A percentile compares a stretch with the other conserved stretches of the same genome.
Conservation (phyloP, 2,329 filamentous ascomycete genomes). For the Calycina marina region DNA sequence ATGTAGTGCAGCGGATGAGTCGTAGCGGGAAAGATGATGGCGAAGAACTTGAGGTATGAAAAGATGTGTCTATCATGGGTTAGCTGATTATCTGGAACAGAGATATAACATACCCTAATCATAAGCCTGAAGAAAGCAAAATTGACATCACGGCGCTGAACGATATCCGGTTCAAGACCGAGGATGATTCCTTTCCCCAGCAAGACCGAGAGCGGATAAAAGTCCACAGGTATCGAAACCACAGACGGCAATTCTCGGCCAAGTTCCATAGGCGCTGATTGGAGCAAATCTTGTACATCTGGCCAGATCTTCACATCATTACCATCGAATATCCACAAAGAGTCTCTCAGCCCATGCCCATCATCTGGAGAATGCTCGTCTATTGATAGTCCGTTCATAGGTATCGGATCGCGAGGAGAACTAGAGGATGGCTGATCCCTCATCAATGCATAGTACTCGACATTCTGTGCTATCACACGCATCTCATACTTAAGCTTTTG, state of each 20-base stretch:
- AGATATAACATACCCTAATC: conserved; percentile 52
- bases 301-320: conserved; percentile 77
- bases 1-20: conserved; percentile 65
- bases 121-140: conserved; percentile 84
- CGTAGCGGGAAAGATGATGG: conserved; percentile 60
- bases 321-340: conserved; percentile 90
- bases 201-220: conserved; percentile 80
- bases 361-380: conserved; percentile 11
- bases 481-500: conserved; percentile 94
- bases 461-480: conserved; percentile 88
- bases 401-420: conserved; percentile 5
- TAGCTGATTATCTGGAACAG: conserved; percentile 3
- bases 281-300: conserved; percentile 71
- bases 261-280: conserved; percentile 49
- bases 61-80: conserved; percentile 57
- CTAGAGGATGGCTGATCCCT: conserved; percentile 52
- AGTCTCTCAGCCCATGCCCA: conserved; percentile 49
- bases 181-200: conserved; percentile 82
- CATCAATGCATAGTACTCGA: conserved; percentile 90
- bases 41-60: conserved; percentile 82
- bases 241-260: conserved; percentile 57
- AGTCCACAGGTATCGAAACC: conserved; percentile 75
- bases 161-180: conserved; percentile 80
- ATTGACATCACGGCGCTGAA: conserved; percentile 81
- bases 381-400: conserved; percentile 6